These are phyloP conservation scores for Lupinus albus DNA, from an alignment of 306 rosid genomes.

Conservation along the genomic window DNA sequence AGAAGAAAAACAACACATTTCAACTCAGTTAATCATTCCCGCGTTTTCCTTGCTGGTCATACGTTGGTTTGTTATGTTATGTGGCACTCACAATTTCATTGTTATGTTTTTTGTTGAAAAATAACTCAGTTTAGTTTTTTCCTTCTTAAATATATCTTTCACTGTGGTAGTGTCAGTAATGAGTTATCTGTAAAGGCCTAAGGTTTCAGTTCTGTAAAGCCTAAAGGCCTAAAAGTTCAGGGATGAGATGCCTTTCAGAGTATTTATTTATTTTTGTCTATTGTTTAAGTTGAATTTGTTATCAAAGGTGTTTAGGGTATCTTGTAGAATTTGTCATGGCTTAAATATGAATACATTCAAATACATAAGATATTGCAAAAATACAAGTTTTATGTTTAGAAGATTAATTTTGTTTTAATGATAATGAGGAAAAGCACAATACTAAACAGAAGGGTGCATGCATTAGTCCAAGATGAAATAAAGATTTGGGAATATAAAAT, in stretches of 20 bases:
- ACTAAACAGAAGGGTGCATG: conserved; percentile 8
- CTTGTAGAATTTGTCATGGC: not conserved
- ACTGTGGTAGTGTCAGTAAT: conserved; percentile 3
- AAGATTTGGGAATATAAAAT: not conserved
- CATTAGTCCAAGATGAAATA: conserved; percentile 5
- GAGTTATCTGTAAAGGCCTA: too few relatives aligned
- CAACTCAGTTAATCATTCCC: conserved; percentile 45
- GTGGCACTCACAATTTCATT: conserved; percentile 36
- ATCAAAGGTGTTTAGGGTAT: not conserved
- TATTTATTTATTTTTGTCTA: too few relatives aligned
- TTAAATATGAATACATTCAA: not conserved
- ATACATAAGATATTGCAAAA: too few relatives aligned
- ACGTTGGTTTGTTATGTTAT: conserved; percentile 51
- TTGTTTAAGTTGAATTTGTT: not conserved
- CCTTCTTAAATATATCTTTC: too few relatives aligned
- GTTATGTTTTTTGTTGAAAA: not conserved
- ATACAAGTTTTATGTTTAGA: not conserved
- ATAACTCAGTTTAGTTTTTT: too few relatives aligned
- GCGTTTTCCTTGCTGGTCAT: conserved; percentile 41
- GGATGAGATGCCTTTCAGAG: not conserved
- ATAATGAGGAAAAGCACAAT: not conserved
- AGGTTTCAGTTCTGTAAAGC: not conserved
- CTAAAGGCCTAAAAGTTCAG: not conserved
- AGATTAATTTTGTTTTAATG: too few relatives aligned
- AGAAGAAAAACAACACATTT: conserved; percentile 19